These are phyloP conservation scores for Glomus cerebriforme DNA, from an alignment of 192 early-diverging fungal species.

Conservation along the genomic window DNA sequence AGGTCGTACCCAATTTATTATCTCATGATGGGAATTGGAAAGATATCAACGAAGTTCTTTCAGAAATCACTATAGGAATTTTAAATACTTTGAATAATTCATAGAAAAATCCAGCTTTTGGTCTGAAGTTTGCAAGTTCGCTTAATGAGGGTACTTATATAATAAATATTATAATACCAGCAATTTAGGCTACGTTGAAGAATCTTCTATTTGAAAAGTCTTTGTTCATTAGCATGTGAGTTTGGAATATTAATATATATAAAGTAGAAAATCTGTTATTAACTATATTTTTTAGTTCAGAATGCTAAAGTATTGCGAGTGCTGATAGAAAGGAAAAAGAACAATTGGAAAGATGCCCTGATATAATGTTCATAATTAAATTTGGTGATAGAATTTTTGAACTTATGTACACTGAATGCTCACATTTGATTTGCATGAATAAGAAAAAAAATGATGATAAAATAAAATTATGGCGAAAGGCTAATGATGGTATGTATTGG, in stretches of 20 bases:
- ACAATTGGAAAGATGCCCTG: background rate
- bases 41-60: background rate
- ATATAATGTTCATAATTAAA: constrained; percentile 10
- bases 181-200: background rate
- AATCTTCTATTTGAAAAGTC: background rate
- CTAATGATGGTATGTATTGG: constrained; percentile 16
- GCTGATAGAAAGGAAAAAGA: constrained; percentile 2
- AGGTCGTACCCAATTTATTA: background rate
- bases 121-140: background rate
- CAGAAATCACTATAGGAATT: background rate
- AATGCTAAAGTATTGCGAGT: constrained; percentile 10
- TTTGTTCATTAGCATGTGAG: constrained; percentile 14
- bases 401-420: too few relatives aligned
- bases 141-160: constrained; percentile 15
- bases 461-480: constrained; percentile 12
- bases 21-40: constrained; percentile 2
- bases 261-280: background rate
- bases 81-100: background rate
- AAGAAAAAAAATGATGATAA: constrained; percentile 5
- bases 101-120: constrained; percentile 11
- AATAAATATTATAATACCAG: constrained; percentile 7
- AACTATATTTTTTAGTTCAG: background rate
- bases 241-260: background rate
- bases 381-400: too few relatives aligned
- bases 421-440: too few relatives aligned